Evolutionary conservation across 805 yeast species (phyloP).

Genomic region (Pichia occidentalis): DNA sequence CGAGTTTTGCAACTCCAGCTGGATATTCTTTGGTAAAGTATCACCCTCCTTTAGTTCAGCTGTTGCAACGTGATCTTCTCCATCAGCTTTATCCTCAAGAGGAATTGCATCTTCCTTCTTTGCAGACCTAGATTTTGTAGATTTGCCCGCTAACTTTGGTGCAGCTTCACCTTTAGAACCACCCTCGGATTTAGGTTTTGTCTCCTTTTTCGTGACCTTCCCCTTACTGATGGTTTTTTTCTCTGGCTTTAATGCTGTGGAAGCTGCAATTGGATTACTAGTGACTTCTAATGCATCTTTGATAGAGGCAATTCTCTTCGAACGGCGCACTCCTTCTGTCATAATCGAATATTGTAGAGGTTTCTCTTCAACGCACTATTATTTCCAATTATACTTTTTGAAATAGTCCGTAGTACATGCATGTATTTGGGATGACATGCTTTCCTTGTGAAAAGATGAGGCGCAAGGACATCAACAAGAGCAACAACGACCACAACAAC

Average conservation of each 20-base stretch:
- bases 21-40: conserved; percentile 10
- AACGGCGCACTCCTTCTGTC: conserved; percentile 6
- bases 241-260: too few species aligned
- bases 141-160: background rate
- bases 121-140: background rate
- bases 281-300: conserved; percentile 4
- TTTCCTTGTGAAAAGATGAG: too few species aligned
- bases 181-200: too few species aligned
- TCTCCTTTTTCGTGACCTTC: too few species aligned
- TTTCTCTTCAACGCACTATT: too few species aligned
- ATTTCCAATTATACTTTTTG: too few species aligned
- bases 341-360: background rate
- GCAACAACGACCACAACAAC: too few species aligned
- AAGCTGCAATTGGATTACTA: too few species aligned
- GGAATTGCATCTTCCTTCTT: conserved; percentile 3
- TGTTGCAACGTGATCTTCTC: background rate
- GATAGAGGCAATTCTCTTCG: conserved; percentile 8
- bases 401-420: too few species aligned
- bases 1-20: conserved; percentile 47
- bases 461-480: too few species aligned
- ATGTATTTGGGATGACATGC: too few species aligned
- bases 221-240: too few species aligned
- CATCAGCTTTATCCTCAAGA: conserved; percentile 6
- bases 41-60: conserved; percentile 15
- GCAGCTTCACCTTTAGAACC: background rate